Base-by-base conservation (phyloP, 495 filamentous ascomycete genomes). In the Rusavskia elegans region DNA sequence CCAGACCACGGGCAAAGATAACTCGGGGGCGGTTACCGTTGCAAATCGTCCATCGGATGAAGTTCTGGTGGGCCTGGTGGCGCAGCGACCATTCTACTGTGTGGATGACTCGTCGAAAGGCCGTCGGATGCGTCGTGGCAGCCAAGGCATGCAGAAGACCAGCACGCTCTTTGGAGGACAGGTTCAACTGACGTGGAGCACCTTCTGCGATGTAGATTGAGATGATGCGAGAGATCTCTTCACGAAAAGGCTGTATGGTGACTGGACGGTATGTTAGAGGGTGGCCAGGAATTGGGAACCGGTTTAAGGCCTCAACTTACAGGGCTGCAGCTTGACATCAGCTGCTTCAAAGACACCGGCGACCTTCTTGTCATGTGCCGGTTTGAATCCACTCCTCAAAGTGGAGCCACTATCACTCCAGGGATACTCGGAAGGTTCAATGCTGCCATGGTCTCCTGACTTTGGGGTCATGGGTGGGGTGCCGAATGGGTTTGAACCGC, bases 31-130 rank as follows among this genome's bases (percentile, higher is more conserved):
- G 72, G 62, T 86, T 89, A 54, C 82, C 82, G 66, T 89, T 89
- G 69, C 79, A 83, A 65, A 87, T 85, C 51, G 73, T 76, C 84
- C 84, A 87, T 49, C 82, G 76, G 55, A 89, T 75, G 69, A 89
- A 89, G 65, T 88, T 89, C 41, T 83, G 84, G 55, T 88, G 84
- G 0, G 82, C 73, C 60, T 87, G 83, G 48, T 71, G 69, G 17
- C 84, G 79, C 17, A 89, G 76, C 7, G 74, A 66, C 55, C 70
- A 72, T 61, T 88, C 84, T 32, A 82, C 71, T n/a, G 65, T 72
- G 19, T 61, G 68, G n/a, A 64, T 63, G 36, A 83, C 66, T 23
- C 63, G 52, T 40, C 68, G 66, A 44, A 88, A 70, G 0, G 81
- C 83, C 0, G 82, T 78, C 2, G 84, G 84, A 58, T 89, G 82